Conservation (phyloP, 139 green algal species). For the Chlorella sp. region DNA sequence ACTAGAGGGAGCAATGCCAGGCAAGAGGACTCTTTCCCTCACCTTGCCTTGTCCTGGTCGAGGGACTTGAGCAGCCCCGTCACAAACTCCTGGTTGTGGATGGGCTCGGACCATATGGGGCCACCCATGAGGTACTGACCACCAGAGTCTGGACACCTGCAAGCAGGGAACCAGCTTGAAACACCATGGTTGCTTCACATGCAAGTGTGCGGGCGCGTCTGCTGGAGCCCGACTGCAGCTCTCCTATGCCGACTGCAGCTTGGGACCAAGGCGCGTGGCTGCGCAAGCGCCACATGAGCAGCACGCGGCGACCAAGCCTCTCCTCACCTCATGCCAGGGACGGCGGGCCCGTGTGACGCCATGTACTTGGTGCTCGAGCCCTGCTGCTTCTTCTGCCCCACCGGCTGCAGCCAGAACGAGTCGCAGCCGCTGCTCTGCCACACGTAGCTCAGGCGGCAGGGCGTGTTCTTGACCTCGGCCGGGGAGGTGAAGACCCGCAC, state of each 20-base stretch:
- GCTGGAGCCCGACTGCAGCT: too few relatives aligned
- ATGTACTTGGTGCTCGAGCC: conserved; percentile 45
- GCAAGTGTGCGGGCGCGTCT: too few relatives aligned
- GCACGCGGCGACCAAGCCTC: too few relatives aligned
- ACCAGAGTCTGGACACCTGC: conserved; percentile 73
- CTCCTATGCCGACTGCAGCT: too few relatives aligned
- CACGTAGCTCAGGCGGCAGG: conserved; percentile 80
- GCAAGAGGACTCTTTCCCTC: too few relatives aligned
- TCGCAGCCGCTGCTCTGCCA: conserved; percentile 90
- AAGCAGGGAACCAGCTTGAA: too few relatives aligned
- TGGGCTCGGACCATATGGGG: conserved; percentile 84
- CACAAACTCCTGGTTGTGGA: conserved; percentile 81
- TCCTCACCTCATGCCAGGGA: conserved; percentile 26
- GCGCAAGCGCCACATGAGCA: too few relatives aligned
- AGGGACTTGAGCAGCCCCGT: background rate
- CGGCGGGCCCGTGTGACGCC: conserved; percentile 49
- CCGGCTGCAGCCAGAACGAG: conserved; percentile 71
- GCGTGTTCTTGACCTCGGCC: conserved; percentile 57
- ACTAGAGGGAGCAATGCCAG: too few relatives aligned
- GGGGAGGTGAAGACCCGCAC: conserved; percentile 84
- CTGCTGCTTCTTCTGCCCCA: conserved; percentile 30
- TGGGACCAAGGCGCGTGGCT: too few relatives aligned
- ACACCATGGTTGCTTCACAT: too few relatives aligned
- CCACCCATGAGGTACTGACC: conserved; percentile 80
- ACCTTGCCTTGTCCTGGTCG: conserved; percentile 5